Evolutionary conservation across 164 flowering plant species (phyloP).

Genomic region (Nymphaea colorata): DNA sequence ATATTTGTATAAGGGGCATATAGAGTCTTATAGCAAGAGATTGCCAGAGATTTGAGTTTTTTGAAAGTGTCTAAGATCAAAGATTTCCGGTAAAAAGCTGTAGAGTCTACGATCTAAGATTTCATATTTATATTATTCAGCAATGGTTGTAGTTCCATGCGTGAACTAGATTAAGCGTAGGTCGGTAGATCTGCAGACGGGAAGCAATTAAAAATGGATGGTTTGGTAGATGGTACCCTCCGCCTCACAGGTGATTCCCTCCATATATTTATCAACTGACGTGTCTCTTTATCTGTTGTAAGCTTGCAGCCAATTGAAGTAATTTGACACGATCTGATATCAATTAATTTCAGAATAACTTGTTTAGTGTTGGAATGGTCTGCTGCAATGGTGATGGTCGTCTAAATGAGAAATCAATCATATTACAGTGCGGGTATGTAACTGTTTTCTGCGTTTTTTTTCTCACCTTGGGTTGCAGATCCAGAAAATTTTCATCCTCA

Average conservation of each 20-base stretch:
- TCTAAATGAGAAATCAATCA: slow-evolving; percentile 76
- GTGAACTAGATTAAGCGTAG: too few relatives aligned
- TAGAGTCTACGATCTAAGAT: too few relatives aligned
- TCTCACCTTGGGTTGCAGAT: background rate
- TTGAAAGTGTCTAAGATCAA: too few relatives aligned
- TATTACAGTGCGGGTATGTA: slow-evolving; percentile 85
- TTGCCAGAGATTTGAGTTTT: too few relatives aligned
- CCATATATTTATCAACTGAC: background rate
- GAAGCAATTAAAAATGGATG: too few relatives aligned
- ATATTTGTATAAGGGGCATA: too few relatives aligned
- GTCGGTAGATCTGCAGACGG: too few relatives aligned
- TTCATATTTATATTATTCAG: too few relatives aligned
- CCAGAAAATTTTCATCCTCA: background rate
- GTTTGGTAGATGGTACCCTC: slow-evolving; percentile 14
- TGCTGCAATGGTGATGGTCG: slow-evolving; percentile 88
- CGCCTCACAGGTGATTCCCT: slow-evolving; percentile 52
- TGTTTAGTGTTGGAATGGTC: slow-evolving; percentile 87
- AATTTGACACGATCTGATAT: background rate
- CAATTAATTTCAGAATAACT: slow-evolving; percentile 43
- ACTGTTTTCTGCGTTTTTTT: background rate
- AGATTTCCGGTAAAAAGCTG: too few relatives aligned
- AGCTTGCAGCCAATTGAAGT: background rate
- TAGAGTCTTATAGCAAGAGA: too few relatives aligned
- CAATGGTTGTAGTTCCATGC: too few relatives aligned
- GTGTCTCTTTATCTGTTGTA: background rate